These are phyloP conservation scores for Fusarium sp. DNA, from an alignment of 2,329 filamentous ascomycete genomes.

Conservation along the genomic window DNA sequence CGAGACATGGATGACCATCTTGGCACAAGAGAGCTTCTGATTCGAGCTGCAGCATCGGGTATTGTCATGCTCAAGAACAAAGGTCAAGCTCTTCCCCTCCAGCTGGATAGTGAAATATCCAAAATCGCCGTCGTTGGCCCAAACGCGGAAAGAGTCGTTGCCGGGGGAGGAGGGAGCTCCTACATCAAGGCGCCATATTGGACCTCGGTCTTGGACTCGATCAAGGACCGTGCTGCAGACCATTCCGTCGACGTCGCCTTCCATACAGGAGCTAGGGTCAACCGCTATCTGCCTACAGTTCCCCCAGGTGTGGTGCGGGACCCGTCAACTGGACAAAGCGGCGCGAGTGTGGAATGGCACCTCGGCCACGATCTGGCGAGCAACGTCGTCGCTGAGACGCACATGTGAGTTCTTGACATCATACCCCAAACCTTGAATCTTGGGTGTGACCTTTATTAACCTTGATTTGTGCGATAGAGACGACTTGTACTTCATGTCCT, in stretches of 20 bases:
- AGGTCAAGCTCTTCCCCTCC: neutral
- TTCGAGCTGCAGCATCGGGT: neutral
- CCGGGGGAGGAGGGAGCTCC: neutral
- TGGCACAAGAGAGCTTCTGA: neutral
- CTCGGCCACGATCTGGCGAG: neutral
- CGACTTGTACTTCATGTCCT: neutral
- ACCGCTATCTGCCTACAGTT: neutral
- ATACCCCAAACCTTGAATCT: neutral
- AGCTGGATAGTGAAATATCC: neutral
- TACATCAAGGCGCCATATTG: neutral
- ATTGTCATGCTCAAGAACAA: neutral
- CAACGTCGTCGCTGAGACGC: neutral
- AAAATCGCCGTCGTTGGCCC: neutral
- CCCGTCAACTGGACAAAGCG: neutral
- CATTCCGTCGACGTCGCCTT: neutral
- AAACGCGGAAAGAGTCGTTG: neutral
- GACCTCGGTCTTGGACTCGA: neutral
- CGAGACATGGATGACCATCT: neutral
- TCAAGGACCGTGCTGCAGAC: neutral
- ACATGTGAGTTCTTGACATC: neutral
- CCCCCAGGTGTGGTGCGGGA: neutral
- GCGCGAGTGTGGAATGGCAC: neutral
- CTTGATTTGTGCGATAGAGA: neutral
- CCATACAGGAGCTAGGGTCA: neutral
- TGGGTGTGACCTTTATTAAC: neutral